Conservation (phyloP, 2,329 filamentous ascomycete genomes). For the Mariannaea sp. region DNA sequence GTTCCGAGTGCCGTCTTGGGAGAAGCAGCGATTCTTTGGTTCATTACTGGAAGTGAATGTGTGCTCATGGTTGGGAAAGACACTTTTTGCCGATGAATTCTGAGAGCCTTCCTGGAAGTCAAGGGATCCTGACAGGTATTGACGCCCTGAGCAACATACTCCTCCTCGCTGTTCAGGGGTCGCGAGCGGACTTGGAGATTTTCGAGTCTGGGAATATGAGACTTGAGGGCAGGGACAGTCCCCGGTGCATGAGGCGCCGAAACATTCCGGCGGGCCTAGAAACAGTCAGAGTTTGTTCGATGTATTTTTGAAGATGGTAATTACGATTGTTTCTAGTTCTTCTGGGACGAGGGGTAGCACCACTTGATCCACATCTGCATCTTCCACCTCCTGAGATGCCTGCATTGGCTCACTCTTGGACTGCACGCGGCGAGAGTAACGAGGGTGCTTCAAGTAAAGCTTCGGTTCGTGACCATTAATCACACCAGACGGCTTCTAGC, state of each 20-base stretch:
- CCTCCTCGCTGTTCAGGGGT: not conserved
- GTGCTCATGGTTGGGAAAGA: constrained; percentile 4
- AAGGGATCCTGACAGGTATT: not conserved
- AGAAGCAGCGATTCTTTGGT: not conserved
- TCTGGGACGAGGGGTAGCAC: constrained; percentile 3
- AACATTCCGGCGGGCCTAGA: constrained; percentile 33
- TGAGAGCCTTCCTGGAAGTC: not conserved
- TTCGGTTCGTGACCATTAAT: constrained; percentile 21
- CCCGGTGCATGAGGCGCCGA: constrained; percentile 34
- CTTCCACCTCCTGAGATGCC: constrained; percentile 32
- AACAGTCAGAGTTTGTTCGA: constrained; percentile 8
- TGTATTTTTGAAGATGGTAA: not conserved
- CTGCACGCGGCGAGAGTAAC: constrained; percentile 52
- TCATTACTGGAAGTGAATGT: constrained; percentile 1
- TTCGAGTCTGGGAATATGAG: constrained; percentile 36
- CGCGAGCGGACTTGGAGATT: constrained; percentile 14
- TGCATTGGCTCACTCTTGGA: constrained; percentile 53
- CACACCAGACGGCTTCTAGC: constrained; percentile 29
- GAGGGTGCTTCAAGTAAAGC: constrained; percentile 40
- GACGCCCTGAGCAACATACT: not conserved
- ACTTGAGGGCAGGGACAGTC: constrained; percentile 4
- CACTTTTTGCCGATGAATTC: not conserved
- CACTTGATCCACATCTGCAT: constrained; percentile 10
- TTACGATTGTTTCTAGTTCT: constrained; percentile 23
- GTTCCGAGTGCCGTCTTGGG: not conserved